Conservation (phyloP, 768 basidiomycete species). For the Boletus fagicola region DNA sequence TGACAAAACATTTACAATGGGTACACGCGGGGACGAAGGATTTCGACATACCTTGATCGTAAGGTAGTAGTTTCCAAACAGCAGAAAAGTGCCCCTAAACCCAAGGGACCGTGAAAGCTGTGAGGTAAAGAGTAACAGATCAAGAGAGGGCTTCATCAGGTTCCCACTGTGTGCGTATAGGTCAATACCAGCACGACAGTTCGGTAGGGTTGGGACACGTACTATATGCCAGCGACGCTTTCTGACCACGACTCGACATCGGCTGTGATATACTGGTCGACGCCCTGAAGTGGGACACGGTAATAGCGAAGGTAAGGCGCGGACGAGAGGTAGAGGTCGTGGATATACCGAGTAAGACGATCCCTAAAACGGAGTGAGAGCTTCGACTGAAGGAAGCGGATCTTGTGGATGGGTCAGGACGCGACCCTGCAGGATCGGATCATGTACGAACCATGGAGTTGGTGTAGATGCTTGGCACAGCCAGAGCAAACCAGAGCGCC, state of each 20-base stretch:
- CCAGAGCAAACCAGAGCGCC: conserved; percentile 84
- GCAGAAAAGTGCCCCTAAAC: conserved; percentile 72
- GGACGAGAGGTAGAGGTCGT: conserved; percentile 87
- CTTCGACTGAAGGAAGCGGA: conserved; percentile 84
- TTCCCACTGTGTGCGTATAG: conserved; percentile 62
- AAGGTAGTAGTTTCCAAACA: conserved; percentile 83
- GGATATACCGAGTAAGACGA: conserved; percentile 83
- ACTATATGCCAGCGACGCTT: conserved; percentile 85
- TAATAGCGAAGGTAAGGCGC: conserved; percentile 72
- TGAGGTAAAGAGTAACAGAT: conserved; percentile 87
- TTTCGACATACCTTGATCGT: conserved; percentile 51
- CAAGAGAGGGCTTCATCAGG: conserved; percentile 86
- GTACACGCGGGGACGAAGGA: neutral
- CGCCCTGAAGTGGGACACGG: conserved; percentile 60
- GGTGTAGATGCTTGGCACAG: conserved; percentile 91
- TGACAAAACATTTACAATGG: neutral
- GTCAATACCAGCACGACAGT: neutral
- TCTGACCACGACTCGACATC: conserved; percentile 91
- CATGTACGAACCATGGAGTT: conserved; percentile 75
- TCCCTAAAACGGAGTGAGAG: conserved; percentile 82
- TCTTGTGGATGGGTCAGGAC: conserved; percentile 42
- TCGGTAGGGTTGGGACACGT: conserved; percentile 32
- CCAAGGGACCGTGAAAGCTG: conserved; percentile 88
- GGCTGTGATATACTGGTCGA: conserved; percentile 91
- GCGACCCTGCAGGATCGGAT: neutral